Conservation (phyloP, 148 eudicot genomes). For the Cornus kousa region DNA sequence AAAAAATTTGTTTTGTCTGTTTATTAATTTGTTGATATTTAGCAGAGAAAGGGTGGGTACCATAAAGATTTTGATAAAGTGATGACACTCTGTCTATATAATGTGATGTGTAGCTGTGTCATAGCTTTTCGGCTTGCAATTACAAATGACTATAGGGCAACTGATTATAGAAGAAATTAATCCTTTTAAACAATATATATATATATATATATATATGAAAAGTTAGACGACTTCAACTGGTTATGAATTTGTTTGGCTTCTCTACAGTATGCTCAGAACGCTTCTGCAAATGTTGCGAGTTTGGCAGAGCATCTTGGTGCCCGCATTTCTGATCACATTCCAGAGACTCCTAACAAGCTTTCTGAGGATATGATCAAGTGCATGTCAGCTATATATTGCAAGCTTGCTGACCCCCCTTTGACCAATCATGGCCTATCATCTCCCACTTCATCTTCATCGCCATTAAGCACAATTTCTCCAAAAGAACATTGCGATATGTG, state of each 20-base stretch:
- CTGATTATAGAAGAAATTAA: background rate
- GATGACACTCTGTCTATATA: background rate
- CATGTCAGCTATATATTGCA: constrained; percentile 85
- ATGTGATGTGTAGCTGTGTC: background rate
- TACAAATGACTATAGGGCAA: background rate
- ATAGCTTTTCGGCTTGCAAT: background rate
- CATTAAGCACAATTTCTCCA: constrained; percentile 58
- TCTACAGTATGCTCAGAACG: constrained; percentile 65
- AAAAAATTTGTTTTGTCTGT: background rate
- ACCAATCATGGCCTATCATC: constrained; percentile 64
- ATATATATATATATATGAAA: background rate
- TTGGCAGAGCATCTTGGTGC: constrained; percentile 95
- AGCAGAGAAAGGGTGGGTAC: background rate
- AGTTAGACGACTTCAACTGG: background rate
- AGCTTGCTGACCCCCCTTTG: constrained; percentile 79
- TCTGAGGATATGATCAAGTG: constrained; percentile 94
- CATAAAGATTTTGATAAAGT: background rate
- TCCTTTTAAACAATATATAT: background rate
- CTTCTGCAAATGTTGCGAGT: constrained; percentile 68
- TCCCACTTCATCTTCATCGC: constrained; percentile 84
- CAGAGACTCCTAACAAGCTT: constrained; percentile 79
- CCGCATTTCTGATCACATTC: constrained; percentile 75
- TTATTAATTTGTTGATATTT: background rate
- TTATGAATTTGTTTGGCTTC: constrained; percentile 14
- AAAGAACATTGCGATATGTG: constrained; percentile 71